Evolutionary conservation across 2,329 filamentous ascomycete species (phyloP), one percentile per base, ranked within the genome.

Genomic region (Colletotrichum trifolii): DNA sequence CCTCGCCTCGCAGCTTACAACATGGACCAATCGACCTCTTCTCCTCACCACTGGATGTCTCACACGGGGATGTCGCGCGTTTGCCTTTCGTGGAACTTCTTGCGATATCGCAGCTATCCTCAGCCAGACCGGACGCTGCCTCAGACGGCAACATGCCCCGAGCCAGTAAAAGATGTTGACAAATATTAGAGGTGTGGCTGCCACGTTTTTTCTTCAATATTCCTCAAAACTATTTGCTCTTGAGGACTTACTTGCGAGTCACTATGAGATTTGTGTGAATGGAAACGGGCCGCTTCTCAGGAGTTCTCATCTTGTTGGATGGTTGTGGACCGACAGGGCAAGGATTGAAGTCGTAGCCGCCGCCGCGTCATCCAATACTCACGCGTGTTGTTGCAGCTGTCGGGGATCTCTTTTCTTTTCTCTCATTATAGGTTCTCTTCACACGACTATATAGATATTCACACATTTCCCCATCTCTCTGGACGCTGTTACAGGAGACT

Each of bases 151-250:
- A 34, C 4, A 35, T 13, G 9, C 36, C 39, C 50, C 34, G 40
- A 36, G 8, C 17, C 45, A 38, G 8, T 12, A 25, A 8, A 43
- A 34, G 35, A 11, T 9, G n/a, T 8, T 57, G 12, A 62, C 42
- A 43, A 45, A 63, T 66, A 47, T 54, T 42, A 57, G 54, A 46
- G 34, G 53, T 56, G 52, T 61, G 59, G 58, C 52, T 50, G 63
- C 67, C 67, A 68, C 67, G 67, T 69, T 67, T 66, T 59, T 42
- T 35, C 8, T 17, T 57, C 67, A 59, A 69, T 69, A 69, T 38
- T 25, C n/a, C 15, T 33, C 15, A 34, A 46, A 25, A 66, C 58
- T 68, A 69, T 69, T 68, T 58, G 39, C 50, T 64, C 52, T 13
- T 47, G 54, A 47, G 40, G 42, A 57, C 38, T 33, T 15, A 38